phyloP scores from a whole-genome alignment of 805 yeast genomes.

The Wickerhamiella vanderwaltii region DNA sequence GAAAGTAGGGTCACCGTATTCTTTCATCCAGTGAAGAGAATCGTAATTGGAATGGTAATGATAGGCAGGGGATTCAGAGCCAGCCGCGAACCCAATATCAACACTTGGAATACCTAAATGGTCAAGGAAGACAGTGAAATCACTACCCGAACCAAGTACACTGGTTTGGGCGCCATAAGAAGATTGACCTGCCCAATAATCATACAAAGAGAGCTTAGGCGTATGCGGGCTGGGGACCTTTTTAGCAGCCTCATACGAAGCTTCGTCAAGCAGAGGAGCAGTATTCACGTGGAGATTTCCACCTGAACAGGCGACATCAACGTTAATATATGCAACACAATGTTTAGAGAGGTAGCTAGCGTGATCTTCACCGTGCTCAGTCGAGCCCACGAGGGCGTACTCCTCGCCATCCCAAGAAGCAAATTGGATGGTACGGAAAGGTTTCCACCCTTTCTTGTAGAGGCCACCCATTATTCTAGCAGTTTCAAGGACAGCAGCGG shows the following conservation, averaged over 20 bases:
- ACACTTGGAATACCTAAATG: conserved; percentile 34
- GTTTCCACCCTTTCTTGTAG: conserved; percentile 51
- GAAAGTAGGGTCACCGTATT: conserved; percentile 51
- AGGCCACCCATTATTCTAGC: conserved; percentile 47
- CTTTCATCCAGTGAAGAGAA: conserved; percentile 58
- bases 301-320: conserved; percentile 57
- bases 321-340: conserved; percentile 55
- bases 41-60: conserved; percentile 71
- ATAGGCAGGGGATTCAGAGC: conserved; percentile 44
- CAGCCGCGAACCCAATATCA: conserved; percentile 44
- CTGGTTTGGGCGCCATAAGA: conserved; percentile 29
- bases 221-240: conserved; percentile 37
- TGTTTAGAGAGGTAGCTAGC: conserved; percentile 35
- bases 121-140: conserved; percentile 38
- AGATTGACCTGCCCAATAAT: conserved; percentile 25
- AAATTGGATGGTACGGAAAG: conserved; percentile 53
- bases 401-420: conserved; percentile 80
- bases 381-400: conserved; percentile 59
- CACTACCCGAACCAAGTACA: conserved; percentile 59
- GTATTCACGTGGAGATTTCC: conserved; percentile 38
- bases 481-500: conserved; percentile 52
- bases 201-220: conserved; percentile 23
- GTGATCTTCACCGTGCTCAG: conserved; percentile 63
- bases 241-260: conserved; percentile 36
- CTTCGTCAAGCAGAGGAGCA: conserved; percentile 46